phyloP scores from a whole-genome alignment of 371 early-diverging fungal species.

The Apophysomyces sp. region DNA sequence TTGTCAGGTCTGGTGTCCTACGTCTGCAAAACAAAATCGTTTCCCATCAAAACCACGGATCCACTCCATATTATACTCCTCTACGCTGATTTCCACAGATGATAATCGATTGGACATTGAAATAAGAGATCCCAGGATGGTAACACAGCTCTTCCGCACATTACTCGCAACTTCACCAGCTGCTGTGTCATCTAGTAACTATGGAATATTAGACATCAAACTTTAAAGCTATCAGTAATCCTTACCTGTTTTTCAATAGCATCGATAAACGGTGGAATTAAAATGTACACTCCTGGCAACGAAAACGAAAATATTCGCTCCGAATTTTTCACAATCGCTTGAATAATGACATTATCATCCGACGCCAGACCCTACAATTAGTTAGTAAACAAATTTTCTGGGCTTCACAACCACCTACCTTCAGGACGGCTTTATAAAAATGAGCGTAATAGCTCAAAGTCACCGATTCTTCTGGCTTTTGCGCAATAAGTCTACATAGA shows the following conservation, averaged over 20 bases:
- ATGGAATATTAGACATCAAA: background rate
- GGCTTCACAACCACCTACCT: slow-evolving; percentile 27
- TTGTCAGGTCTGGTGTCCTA: background rate
- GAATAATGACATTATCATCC: slow-evolving; percentile 51
- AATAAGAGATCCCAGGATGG: slow-evolving; percentile 41
- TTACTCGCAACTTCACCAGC: slow-evolving; percentile 17
- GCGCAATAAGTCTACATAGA: slow-evolving; percentile 76
- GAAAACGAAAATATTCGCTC: slow-evolving; percentile 60
- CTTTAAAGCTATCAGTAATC: background rate
- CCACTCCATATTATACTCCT: slow-evolving; percentile 21
- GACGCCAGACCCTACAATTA: slow-evolving; percentile 54
- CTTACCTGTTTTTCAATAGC: slow-evolving; percentile 58
- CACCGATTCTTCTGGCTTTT: slow-evolving; percentile 62
- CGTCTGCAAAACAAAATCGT: slow-evolving; percentile 27
- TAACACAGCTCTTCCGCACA: slow-evolving; percentile 42
- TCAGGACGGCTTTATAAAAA: slow-evolving; percentile 66
- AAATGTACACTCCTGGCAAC: slow-evolving; percentile 66
- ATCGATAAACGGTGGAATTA: slow-evolving; percentile 66
- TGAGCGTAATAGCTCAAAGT: slow-evolving; percentile 57
- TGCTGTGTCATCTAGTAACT: slow-evolving; percentile 28
- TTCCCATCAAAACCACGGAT: slow-evolving; percentile 11
- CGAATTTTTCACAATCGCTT: slow-evolving; percentile 66
- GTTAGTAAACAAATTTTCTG: background rate
- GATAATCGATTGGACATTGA: slow-evolving; percentile 39
- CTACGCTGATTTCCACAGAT: slow-evolving; percentile 23